Conservation (phyloP, 106 monocot genomes). For the Posidonia australis region DNA sequence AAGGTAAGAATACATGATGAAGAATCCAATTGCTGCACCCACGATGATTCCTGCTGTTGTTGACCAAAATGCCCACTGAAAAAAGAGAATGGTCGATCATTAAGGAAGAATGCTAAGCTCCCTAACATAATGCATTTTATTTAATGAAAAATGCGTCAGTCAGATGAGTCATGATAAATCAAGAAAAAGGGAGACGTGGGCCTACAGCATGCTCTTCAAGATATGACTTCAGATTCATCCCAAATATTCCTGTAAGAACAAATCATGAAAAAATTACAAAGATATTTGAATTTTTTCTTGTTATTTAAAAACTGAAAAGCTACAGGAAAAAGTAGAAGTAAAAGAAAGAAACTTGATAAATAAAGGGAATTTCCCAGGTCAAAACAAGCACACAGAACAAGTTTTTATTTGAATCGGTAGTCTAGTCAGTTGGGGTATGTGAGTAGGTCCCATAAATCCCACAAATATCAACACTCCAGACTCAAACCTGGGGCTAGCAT, state of each 20-base stretch:
- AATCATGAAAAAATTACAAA: background rate
- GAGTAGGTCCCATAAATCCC: too few relatives aligned
- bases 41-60: conserved; percentile 77
- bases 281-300: background rate
- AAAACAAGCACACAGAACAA: too few relatives aligned
- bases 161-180: background rate
- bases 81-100: conserved; percentile 3
- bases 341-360: too few relatives aligned
- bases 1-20: conserved; percentile 72
- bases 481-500: too few relatives aligned
- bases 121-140: background rate
- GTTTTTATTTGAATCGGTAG: too few relatives aligned
- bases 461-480: too few relatives aligned
- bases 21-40: conserved; percentile 64
- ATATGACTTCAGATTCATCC: conserved; percentile 94
- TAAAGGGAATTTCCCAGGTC: too few relatives aligned
- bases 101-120: background rate
- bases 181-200: background rate
- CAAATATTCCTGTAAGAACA: conserved; percentile 71
- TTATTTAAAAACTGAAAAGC: too few relatives aligned
- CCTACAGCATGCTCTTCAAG: conserved; percentile 79
- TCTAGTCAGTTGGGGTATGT: too few relatives aligned
- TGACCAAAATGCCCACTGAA: conserved; percentile 82
- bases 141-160: background rate
- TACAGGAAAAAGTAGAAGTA: too few relatives aligned